Conservation (phyloP, 148 eudicot genomes). For the Spergularia marina region DNA sequence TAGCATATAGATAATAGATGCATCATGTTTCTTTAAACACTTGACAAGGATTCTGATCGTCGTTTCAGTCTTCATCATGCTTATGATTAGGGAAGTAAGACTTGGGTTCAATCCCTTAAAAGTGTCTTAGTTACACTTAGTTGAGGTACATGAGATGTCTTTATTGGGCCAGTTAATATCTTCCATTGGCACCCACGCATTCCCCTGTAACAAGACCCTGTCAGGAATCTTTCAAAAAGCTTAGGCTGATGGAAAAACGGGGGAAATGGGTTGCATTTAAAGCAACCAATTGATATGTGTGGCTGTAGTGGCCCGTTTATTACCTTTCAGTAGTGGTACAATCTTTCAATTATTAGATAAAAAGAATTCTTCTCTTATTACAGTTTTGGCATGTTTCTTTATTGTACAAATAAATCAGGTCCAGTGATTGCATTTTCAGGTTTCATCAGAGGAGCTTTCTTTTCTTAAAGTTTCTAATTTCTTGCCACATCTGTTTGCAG, state of each 20-base stretch:
- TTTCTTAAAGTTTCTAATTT: conserved; percentile 3
- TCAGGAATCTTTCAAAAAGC: neutral
- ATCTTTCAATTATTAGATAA: neutral
- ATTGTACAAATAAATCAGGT: neutral
- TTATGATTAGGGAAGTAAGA: too few species aligned
- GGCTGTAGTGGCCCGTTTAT: neutral
- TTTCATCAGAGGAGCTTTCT: neutral
- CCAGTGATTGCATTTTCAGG: neutral
- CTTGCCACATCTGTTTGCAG: conserved; percentile 39
- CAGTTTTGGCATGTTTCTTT: neutral
- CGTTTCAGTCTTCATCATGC: too few species aligned
- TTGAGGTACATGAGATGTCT: too few species aligned
- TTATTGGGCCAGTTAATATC: too few species aligned
- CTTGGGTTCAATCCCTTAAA: neutral
- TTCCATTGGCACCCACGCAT: too few species aligned
- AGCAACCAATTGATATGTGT: neutral
- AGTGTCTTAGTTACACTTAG: neutral
- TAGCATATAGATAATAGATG: neutral
- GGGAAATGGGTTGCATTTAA: neutral
- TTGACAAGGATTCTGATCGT: neutral
- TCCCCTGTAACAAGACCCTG: neutral
- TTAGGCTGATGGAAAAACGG: neutral
- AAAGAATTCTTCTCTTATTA: neutral
- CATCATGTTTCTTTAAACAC: neutral
- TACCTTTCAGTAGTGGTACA: neutral